Evolutionary conservation across 768 basidiomycete species (phyloP), one percentile per base, ranked within the genome.

Genomic region (Pisolithus marmoratus): DNA sequence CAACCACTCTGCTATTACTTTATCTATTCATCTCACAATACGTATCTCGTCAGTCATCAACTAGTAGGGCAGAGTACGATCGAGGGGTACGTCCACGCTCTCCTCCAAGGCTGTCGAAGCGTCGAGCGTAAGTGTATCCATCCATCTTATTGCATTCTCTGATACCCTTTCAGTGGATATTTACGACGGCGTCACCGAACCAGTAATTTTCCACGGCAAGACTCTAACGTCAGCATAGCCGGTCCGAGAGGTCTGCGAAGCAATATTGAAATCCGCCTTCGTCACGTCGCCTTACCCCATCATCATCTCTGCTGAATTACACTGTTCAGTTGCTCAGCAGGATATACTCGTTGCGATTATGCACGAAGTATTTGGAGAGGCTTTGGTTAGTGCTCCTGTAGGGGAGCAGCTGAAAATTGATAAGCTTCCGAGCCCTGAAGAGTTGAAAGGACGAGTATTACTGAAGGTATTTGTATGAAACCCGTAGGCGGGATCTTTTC

Each of bases 221-320:
- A 94, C 94, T 0, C 72, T 95, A 41, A 96, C 94, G 0, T 80
- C 84, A 36, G 90, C 88, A 58, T 83, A 96, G 3, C 72, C 90
- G 0, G 75, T 89, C 3, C 82, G 90, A 5, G 89, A 90, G 47
- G 81, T 92, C 43, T 90, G 91, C 63, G 71, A 78, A 40, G n/a
- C n/a, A n/a, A n/a, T n/a, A n/a, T n/a, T n/a, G n/a, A n/a, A n/a
- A n/a, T n/a, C n/a, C n/a, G n/a, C 87, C 0, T 97, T 97, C 62
- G 82, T 88, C 37, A 80, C 87, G 1, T 94, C 91, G 1, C 90
- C 90, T 0, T 95, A 93, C 61, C 94, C 94, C 1, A 74, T 98
- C 63, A 83, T 98, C 61, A 87, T 98, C 50, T 94, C 92, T 2
- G 90, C 93, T 12, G 94, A 98, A 70, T 80, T 94, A 1, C 94